Conservation (phyloP, 768 basidiomycete genomes). For the Auricularia heimuer region DNA sequence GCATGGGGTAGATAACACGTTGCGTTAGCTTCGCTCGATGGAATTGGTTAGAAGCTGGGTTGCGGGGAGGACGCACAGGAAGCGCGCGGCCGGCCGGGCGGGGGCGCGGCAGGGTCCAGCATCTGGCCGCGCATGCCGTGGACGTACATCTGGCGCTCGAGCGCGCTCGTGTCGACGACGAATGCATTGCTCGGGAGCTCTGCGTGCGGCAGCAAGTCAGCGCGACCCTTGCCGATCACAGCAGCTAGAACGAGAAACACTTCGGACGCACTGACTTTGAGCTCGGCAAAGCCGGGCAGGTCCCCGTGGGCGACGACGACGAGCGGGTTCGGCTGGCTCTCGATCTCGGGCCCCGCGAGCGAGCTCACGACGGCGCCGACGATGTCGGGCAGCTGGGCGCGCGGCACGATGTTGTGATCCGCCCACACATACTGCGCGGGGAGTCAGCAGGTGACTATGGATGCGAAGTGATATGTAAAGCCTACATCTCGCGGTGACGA, state of each 20-base stretch:
- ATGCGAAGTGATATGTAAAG: slow-evolving; percentile 53
- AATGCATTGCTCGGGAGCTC: slow-evolving; percentile 69
- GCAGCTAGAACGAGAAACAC: neutral
- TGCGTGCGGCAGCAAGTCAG: slow-evolving; percentile 18
- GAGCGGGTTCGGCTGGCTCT: slow-evolving; percentile 56
- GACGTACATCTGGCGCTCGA: slow-evolving; percentile 54
- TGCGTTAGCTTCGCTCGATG: neutral
- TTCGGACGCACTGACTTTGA: slow-evolving; percentile 60
- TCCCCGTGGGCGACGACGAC: slow-evolving; percentile 63
- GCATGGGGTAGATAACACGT: neutral
- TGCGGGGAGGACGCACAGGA: neutral
- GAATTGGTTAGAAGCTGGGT: neutral
- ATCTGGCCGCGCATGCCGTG: slow-evolving; percentile 49
- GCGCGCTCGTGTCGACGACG: slow-evolving; percentile 50
- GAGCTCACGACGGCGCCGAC: slow-evolving; percentile 64
- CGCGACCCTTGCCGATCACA: neutral
- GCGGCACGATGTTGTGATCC: slow-evolving; percentile 60
- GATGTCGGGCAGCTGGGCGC: slow-evolving; percentile 58
- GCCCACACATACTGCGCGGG: neutral
- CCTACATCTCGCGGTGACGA: slow-evolving; percentile 43
- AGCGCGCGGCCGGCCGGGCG: slow-evolving; percentile 35
- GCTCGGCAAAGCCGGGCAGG: slow-evolving; percentile 58
- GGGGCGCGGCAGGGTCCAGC: slow-evolving; percentile 48
- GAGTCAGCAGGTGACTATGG: neutral
- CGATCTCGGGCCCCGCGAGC: slow-evolving; percentile 66